A percentile compares a stretch with the other conserved stretches of the same genome.
Evolutionary conservation across 768 basidiomycete genomes (phyloP).

Genomic region (Xerocomellus dryophilus): DNA sequence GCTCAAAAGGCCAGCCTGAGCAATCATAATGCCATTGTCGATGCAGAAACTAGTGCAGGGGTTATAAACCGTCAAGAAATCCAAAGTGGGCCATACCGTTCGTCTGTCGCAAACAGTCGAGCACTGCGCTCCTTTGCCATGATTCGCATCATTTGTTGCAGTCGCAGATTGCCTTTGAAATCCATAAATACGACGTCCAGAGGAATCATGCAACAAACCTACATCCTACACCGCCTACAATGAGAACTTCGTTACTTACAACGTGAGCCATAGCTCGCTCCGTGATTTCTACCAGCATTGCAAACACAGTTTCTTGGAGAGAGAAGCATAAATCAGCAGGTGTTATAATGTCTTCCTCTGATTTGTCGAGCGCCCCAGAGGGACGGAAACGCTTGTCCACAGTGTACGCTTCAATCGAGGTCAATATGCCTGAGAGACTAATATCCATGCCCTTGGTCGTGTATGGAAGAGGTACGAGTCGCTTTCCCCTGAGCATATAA

Average conservation of each 20-base stretch:
- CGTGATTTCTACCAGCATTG: slow-evolving; percentile 99
- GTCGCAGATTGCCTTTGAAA: slow-evolving; percentile 76
- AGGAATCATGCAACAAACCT: slow-evolving; percentile 34
- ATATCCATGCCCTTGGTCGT: slow-evolving; percentile 99
- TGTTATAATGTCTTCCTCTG: slow-evolving; percentile 70
- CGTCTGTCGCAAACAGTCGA: slow-evolving; percentile 91
- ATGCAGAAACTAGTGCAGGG: slow-evolving; percentile 83
- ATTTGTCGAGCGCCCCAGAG: slow-evolving; percentile 35
- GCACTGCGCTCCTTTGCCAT: slow-evolving; percentile 93
- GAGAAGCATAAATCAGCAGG: slow-evolving; percentile 97
- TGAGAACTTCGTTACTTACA: slow-evolving; percentile 90
- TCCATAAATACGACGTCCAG: not conserved
- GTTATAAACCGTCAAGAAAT: not conserved
- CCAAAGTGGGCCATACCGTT: slow-evolving; percentile 54
- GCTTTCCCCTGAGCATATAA: slow-evolving; percentile 61
- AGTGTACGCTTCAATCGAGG: slow-evolving; percentile 85
- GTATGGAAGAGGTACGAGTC: slow-evolving; percentile 83
- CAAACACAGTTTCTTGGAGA: slow-evolving; percentile 93
- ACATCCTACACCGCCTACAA: slow-evolving; percentile 99
- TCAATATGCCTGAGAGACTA: slow-evolving; percentile 90
- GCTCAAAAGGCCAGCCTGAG: slow-evolving; percentile 90
- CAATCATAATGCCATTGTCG: slow-evolving; percentile 99
- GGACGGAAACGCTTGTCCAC: slow-evolving; percentile 79
- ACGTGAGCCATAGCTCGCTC: slow-evolving; percentile 99
- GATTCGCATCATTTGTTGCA: slow-evolving; percentile 98